These are phyloP conservation scores for Euphrasia confusa DNA, from an alignment of 257 asterid species.

Conservation along the genomic window DNA sequence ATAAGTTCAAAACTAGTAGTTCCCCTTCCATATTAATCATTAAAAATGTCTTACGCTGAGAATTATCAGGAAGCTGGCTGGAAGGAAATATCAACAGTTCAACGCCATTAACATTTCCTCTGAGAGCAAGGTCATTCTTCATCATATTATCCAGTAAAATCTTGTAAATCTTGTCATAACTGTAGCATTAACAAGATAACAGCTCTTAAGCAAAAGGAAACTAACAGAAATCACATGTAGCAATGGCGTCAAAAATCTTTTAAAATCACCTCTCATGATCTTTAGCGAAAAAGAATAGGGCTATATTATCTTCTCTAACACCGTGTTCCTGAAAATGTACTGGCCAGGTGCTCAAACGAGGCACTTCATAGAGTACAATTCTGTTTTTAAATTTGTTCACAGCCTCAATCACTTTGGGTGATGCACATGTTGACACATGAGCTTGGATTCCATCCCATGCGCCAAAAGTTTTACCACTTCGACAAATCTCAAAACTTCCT, in stretches of 20 bases:
- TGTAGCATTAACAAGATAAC: slow-evolving; percentile 36
- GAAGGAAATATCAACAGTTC: slow-evolving; percentile 91
- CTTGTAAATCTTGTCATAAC: slow-evolving; percentile 75
- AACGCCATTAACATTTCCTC: slow-evolving; percentile 61
- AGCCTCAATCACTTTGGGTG: slow-evolving; percentile 58
- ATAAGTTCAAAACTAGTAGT: slow-evolving; percentile 10
- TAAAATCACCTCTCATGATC: slow-evolving; percentile 60
- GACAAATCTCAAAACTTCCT: slow-evolving; percentile 71
- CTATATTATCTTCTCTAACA: slow-evolving; percentile 70
- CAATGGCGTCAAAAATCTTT: slow-evolving; percentile 16
- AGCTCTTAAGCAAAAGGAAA: slow-evolving; percentile 24
- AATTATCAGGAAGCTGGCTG: slow-evolving; percentile 71
- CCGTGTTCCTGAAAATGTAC: slow-evolving; percentile 79
- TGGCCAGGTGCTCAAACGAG: slow-evolving; percentile 86
- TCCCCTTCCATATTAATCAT: neutral
- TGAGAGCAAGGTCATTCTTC: slow-evolving; percentile 78
- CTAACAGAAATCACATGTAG: slow-evolving; percentile 12
- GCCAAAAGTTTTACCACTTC: slow-evolving; percentile 43
- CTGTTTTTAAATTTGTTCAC: slow-evolving; percentile 53
- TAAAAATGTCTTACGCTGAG: slow-evolving; percentile 57
- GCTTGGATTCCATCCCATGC: slow-evolving; percentile 81
- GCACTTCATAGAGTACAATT: slow-evolving; percentile 60
- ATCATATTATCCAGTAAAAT: slow-evolving; percentile 68
- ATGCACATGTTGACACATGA: slow-evolving; percentile 71
- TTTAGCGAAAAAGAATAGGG: slow-evolving; percentile 77